phyloP scores from a whole-genome alignment of 2,329 filamentous ascomycete species.

The Aurifilum marmelostoma region DNA sequence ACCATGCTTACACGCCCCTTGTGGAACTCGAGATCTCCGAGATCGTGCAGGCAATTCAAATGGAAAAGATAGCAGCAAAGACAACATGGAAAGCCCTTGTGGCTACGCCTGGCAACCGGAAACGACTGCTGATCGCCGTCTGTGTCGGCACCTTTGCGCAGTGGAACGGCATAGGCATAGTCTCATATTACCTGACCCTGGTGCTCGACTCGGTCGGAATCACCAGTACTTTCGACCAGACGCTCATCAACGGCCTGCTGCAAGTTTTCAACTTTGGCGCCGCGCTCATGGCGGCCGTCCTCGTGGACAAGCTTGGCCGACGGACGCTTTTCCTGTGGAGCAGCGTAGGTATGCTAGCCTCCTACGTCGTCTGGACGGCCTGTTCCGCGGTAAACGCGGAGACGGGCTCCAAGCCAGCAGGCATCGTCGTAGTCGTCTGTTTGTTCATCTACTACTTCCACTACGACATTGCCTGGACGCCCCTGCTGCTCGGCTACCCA shows the following conservation, averaged over 20 bases:
- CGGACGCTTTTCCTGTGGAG: slow-evolving; percentile 46
- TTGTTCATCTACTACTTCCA: slow-evolving; percentile 52
- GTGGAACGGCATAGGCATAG: slow-evolving; percentile 38
- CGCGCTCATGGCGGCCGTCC: slow-evolving; percentile 41
- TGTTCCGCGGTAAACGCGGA: slow-evolving; percentile 39
- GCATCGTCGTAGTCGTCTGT: slow-evolving; percentile 47
- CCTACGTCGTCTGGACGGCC: slow-evolving; percentile 45
- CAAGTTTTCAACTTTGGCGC: slow-evolving; percentile 43
- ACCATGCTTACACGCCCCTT: slow-evolving; percentile 38
- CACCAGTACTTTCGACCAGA: slow-evolving; percentile 39
- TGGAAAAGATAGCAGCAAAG: slow-evolving; percentile 41
- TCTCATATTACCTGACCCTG: slow-evolving; percentile 41
- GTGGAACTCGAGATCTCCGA: slow-evolving; percentile 53
- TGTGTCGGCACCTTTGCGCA: slow-evolving; percentile 31
- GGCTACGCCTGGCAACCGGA: slow-evolving; percentile 30
- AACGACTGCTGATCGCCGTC: slow-evolving; percentile 26
- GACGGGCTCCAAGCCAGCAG: slow-evolving; percentile 34
- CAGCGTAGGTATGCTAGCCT: slow-evolving; percentile 42
- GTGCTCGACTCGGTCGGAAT: slow-evolving; percentile 44
- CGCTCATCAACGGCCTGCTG: slow-evolving; percentile 42
- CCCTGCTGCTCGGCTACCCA: slow-evolving; percentile 49
- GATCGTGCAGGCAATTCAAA: slow-evolving; percentile 49
- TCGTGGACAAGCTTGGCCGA: slow-evolving; percentile 48
- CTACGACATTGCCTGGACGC: slow-evolving; percentile 52
- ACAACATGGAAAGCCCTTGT: slow-evolving; percentile 38